Evolutionary conservation across 2,329 filamentous ascomycete genomes (phyloP), one percentile per base, ranked within the genome.

Genomic region (Aureobasidium sp.): DNA sequence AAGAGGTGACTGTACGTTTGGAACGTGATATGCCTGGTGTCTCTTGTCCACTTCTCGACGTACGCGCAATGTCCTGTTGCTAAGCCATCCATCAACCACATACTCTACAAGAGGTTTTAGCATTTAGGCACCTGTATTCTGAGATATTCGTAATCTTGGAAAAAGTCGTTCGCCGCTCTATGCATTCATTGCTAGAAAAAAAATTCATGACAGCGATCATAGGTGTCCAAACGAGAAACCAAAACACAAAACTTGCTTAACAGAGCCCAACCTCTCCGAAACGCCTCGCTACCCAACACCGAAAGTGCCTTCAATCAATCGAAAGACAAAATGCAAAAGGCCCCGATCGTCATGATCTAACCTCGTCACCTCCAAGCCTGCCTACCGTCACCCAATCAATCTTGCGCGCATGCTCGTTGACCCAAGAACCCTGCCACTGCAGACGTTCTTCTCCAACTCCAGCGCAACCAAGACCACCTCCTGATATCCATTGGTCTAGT

Each of bases 401-500:
- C 63, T 78, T 74, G 63, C 74, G 75, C 66, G 75, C 76, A 32
- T 71, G 73, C 50, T 79, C 77, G 63, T 74, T 75, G 3, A 78
- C 70, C 63, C 74, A 73, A 63, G 74, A 70, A 7, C 78, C 78
- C 27, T 72, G 70, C 79, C 78, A 81, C 17, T 70, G 71, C 59
- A 79, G 70, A 32, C 73, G 70, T 52, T 67, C 66, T 3, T 67
- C 66, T 32, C 74, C 72, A 17, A 67, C 67, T 9, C 70, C 68
- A 17, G 77, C 66, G 63, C 75, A 72, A 2, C 89, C 89, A 36
- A 92, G 74, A 1, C 89, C 89, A 3, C 84, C 86, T 67, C 88
- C 87, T 61, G 72, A 69, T 13, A 85, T 82, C 89, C 89, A 93
- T 71, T 90, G 87, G 66, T 81, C 82, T 12, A 91, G 81, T 17